Evolutionary conservation across 2,329 filamentous ascomycete species (phyloP), one percentile per base, ranked within the genome.

Genomic region (Aureobasidium sp.): DNA sequence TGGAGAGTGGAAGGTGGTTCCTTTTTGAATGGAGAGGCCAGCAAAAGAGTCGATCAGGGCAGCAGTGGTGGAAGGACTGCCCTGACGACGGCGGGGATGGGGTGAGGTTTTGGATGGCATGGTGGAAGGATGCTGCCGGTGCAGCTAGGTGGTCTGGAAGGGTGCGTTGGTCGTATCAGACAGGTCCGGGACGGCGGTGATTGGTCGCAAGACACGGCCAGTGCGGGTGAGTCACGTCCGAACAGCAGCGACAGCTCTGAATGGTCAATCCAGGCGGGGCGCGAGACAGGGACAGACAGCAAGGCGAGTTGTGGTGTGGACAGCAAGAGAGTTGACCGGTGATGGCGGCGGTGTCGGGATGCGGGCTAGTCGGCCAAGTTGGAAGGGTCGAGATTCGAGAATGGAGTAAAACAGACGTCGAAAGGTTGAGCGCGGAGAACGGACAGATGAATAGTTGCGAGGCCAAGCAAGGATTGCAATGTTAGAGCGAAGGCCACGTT

Each of bases 11-110:
- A 80, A 80, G 65, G 78, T 81, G 61, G 75, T 74, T 62, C 75
- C 74, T 71, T 80, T 80, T 68, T 76, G 76, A 65, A 81, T 72
- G 58, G 71, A 73, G 74, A 78, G 77, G 69, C 71, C 72, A 64
- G 71, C 70, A 65, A 74, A 86, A 82, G 5, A 83, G 77, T 5
- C 77, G 73, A 1, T 64, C 65, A 0, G 86, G 83, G 36, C 89
- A 66, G 0, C 50, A 52, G 34, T 52, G 27, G 55, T 59, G 27
- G 44, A 59, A 13, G 61, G 61, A 54, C 39, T 63, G 27, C 44
- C 61, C 47, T 48, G 34, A 29, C 61, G 53, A 44, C 61, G 61
- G 27, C 61, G 61, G 16, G 61, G 61, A 32, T 63, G 54, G 10
- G 53, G 27, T 15, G 57, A 27, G 55, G 36, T 49, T 48, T 58